Evolutionary conservation across 176 grass and related monocot genomes (phyloP), one percentile per base, ranked within the genome.

Genomic region (Olyra latifolia): DNA sequence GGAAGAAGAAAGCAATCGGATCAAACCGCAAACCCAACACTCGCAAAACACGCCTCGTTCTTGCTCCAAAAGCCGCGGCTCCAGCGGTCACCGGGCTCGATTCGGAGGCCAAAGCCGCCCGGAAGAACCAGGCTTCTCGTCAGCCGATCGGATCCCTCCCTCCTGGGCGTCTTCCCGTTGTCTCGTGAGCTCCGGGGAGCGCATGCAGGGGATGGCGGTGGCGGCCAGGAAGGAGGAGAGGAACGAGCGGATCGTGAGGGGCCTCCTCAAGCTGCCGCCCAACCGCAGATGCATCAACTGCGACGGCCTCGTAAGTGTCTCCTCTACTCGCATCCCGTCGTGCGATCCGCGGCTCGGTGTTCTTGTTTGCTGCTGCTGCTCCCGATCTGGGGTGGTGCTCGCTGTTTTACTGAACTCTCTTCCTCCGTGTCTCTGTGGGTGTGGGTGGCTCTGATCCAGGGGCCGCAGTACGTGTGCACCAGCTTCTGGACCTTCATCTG

Each of bases 401-500:
- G 10, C n/a, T 72, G 60, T 56, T 77, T 28, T 66, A 48, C 78
- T 87, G 29, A 62, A 23, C n/a, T 28, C 29, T 73, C 32, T 4
- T 35, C 32, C 16, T 16, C 1, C 56, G 28, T 24, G 42, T 25
- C 63, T 43, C 5, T 45, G 5, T 23, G 39, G 38, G 54, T 54
- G 54, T 70, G 19, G 44, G 67, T 69, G 65, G 44, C 65, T 69
- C 7, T 80, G 77, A 77, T 80, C 41, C 89, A 97, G 94, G 94
- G 91, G 87, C 94, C 94, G 73, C 91, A 97, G 72, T 97, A 94
- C 83, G 94, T 92, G 20, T 94, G 91, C 84, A 92, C 87, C 46
- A 97, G 75, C 84, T 97, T 97, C 80, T 92, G 89, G 91, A 94
- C 94, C 46, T 97, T 97, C 87, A 59, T 94, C 38, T 97, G 91